phyloP scores from a whole-genome alignment of 169 alveolate genomes.

The Eimeria brunetti region DNA sequence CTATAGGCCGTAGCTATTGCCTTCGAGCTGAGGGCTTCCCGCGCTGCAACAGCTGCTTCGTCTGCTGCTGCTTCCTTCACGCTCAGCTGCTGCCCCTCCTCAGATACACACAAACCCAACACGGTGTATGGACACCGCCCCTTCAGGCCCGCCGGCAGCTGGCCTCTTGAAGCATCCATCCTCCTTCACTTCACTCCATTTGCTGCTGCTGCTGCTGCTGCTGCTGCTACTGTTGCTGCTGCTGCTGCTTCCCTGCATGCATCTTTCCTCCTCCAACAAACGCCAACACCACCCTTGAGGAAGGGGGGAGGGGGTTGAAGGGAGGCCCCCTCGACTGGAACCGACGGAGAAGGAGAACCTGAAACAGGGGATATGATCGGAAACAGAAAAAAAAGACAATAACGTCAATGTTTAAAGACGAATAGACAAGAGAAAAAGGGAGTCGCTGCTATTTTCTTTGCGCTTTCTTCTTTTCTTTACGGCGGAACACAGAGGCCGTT shows the following conservation, averaged over 20 bases:
- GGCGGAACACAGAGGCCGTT: not conserved
- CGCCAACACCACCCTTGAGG: too few species aligned
- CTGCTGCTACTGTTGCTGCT: too few species aligned
- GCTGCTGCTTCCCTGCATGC: too few species aligned
- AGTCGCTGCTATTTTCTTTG: not conserved
- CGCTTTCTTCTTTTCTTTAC: not conserved
- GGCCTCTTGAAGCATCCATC: slow-evolving; percentile 14
- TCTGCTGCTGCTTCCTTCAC: slow-evolving; percentile 50
- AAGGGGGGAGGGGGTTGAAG: too few species aligned
- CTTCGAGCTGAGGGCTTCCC: slow-evolving; percentile 28
- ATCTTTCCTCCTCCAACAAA: too few species aligned
- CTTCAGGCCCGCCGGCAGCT: slow-evolving; percentile 50
- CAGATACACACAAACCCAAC: slow-evolving; percentile 9
- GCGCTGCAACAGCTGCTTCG: not conserved
- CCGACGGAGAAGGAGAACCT: too few species aligned
- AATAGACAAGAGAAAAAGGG: not conserved
- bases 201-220: not conserved
- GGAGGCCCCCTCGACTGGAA: not conserved
- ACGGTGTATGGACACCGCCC: slow-evolving; percentile 54
- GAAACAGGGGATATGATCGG: too few species aligned
- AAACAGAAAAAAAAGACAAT: too few species aligned
- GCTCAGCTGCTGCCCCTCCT: not conserved
- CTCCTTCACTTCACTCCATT: not conserved
- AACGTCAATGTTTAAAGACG: not conserved
- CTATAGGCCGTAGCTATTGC: slow-evolving; percentile 60